Base-by-base conservation (phyloP, 768 basidiomycete species). In the Auriscalpium microsporum region DNA sequence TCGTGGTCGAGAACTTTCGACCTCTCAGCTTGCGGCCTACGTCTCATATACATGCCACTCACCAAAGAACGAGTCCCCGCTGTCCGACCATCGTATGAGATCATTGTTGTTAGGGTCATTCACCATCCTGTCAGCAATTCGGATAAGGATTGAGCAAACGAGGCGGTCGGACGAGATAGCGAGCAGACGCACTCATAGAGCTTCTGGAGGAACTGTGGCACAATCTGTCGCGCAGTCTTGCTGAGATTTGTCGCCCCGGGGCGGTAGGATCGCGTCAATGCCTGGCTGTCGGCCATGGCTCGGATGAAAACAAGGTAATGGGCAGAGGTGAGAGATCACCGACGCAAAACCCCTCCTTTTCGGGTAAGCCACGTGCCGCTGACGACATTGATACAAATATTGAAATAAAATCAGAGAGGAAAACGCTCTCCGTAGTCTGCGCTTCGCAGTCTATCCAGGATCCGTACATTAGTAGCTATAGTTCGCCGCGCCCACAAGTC, bases 61-160 rank as follows among this genome's bases (percentile, higher is more conserved):
- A 93, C 94, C 91, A 68, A 86, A 91, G 74, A 98, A 97, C 0
- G 91, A 90, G 66, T 94, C 91, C 33, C 94, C 95, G 9, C 81
- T 78, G 21, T 90, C 86, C 4, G 89, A 87, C 95, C 95, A 98
- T 61, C 87, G 75, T 65, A 98, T 97, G 50, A 96, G 78, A 62
- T 87, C 81, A 60, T 84, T 81, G 53, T 92, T 90, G 40, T 79
- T 76, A 3, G 83, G 76, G 69, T 97, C 92, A 61, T 89, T 91
- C 23, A 97, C 90, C 84, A 98, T 94, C 69, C 94, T 96, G 63
- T 28, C 4, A 28, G 28, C 7, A 28, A 28, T 28, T 28, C 28
- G 28, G 47, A 51, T 47, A 52, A 56, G 36, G 44, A 56, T 28
- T 48, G 23, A 53, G 46, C 48, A 52, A 35, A 6, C 13, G 48